phyloP scores from a whole-genome alignment of 129 eudicot species.

The Glebionis coronaria region DNA sequence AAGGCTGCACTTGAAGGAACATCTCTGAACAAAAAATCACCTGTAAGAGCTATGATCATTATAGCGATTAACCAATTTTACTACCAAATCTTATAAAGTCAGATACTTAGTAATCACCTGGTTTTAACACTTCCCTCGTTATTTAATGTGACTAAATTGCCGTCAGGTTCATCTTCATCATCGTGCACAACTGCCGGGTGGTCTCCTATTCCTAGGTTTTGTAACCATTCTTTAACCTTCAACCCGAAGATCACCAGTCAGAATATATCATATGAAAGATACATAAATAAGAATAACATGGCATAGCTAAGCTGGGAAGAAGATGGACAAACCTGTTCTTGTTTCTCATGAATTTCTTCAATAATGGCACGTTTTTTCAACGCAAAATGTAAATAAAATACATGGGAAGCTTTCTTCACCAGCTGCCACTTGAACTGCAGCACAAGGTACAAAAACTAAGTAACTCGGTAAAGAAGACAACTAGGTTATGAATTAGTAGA shows the following conservation, averaged over 20 bases:
- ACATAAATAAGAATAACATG: conserved; percentile 1
- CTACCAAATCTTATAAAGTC: conserved; percentile 20
- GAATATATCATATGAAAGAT: background rate
- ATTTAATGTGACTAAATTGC: conserved; percentile 54
- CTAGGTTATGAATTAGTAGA: background rate
- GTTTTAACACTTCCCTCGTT: conserved; percentile 72
- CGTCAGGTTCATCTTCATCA: conserved; percentile 80
- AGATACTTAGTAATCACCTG: conserved; percentile 53
- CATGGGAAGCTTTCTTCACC: conserved; percentile 92
- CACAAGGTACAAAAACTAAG: conserved; percentile 14
- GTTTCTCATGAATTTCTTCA: conserved; percentile 97
- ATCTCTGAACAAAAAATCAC: conserved; percentile 97
- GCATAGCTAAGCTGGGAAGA: conserved; percentile 4
- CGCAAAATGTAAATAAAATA: conserved; percentile 81
- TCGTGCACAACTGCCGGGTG: conserved; percentile 74
- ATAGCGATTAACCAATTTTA: conserved; percentile 37
- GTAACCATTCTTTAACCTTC: conserved; percentile 98
- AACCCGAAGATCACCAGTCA: conserved; percentile 15
- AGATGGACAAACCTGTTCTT: conserved; percentile 68
- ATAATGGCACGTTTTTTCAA: conserved; percentile 82
- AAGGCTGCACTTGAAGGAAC: conserved; percentile 97
- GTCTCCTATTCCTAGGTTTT: conserved; percentile 86
- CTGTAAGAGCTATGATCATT: conserved; percentile 66
- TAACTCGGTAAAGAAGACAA: conserved; percentile 13
- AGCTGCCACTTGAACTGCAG: conserved; percentile 91